These are phyloP conservation scores for Camelina hispida DNA, from an alignment of 345 rosid species.

Conservation along the genomic window DNA sequence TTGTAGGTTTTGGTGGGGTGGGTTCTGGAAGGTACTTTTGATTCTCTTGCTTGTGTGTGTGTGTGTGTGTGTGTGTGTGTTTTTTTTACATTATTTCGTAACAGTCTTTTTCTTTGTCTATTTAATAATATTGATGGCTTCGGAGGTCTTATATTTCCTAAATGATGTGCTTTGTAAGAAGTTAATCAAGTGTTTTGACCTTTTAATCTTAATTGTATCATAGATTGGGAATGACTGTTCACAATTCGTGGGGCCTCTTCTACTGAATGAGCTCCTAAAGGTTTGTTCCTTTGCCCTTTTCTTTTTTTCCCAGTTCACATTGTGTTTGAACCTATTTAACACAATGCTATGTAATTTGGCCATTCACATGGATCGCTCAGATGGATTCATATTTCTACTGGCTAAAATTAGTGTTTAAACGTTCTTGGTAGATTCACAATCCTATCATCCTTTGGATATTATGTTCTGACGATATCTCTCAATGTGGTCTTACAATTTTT, in stretches of 20 bases:
- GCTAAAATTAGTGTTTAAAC: constrained; percentile 2
- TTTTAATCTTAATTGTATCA: constrained; percentile 19
- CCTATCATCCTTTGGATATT: constrained; percentile 26
- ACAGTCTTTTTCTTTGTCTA: neutral
- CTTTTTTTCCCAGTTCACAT: constrained; percentile 1
- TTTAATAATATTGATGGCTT: constrained; percentile 21
- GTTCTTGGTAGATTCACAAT: constrained; percentile 28
- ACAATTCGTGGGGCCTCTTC: constrained; percentile 94
- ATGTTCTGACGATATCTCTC: constrained; percentile 32
- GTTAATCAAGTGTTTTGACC: constrained; percentile 35
- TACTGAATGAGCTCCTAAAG: constrained; percentile 83
- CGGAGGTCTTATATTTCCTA: constrained; percentile 10
- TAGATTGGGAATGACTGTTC: constrained; percentile 94
- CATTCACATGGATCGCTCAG: constrained; percentile 15
- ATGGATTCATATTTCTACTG: neutral
- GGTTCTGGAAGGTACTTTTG: constrained; percentile 92
- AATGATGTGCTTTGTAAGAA: constrained; percentile 18
- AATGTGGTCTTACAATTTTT: constrained; percentile 34
- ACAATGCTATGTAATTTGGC: neutral
- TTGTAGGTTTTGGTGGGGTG: constrained; percentile 98
- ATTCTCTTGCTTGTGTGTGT: constrained; percentile 10
- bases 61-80: too few relatives aligned
- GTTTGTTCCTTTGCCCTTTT: constrained; percentile 49
- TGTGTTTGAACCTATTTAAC: constrained; percentile 19
- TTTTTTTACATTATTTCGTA: neutral